Conservation (phyloP, 2,329 filamentous ascomycete species). For the Diaporthe sp. region DNA sequence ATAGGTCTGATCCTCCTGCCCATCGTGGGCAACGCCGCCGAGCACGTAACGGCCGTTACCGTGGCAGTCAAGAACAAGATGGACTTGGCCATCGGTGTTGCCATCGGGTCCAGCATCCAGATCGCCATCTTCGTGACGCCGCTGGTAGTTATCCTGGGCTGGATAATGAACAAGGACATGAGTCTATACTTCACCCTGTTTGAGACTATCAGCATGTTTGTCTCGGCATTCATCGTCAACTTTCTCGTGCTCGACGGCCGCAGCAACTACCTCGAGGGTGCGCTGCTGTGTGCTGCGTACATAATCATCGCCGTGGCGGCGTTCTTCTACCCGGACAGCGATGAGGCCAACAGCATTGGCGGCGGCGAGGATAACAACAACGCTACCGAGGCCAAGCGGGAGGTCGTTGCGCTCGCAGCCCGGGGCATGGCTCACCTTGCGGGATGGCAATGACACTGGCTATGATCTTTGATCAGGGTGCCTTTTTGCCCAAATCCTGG, state of each 20-base stretch:
- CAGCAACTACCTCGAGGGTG: constrained; percentile 89
- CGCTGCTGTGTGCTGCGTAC: constrained; percentile 76
- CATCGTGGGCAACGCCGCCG: constrained; percentile 81
- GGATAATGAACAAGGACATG: constrained; percentile 78
- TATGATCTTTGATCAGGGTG: neutral
- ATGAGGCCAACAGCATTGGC: constrained; percentile 57
- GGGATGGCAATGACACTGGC: constrained; percentile 13
- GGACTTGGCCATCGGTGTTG: constrained; percentile 81
- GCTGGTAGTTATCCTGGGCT: constrained; percentile 78
- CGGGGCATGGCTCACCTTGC: constrained; percentile 18
- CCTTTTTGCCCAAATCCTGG: neutral
- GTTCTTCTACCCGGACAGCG: constrained; percentile 73
- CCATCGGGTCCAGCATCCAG: constrained; percentile 79
- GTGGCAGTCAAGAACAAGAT: constrained; percentile 83
- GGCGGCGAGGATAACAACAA: constrained; percentile 26
- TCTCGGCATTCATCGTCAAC: constrained; percentile 88
- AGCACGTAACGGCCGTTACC: constrained; percentile 79
- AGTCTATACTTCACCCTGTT: constrained; percentile 89
- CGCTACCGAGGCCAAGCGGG: constrained; percentile 18
- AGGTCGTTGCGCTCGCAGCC: neutral
- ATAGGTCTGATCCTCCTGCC: constrained; percentile 81
- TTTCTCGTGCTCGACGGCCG: constrained; percentile 88
- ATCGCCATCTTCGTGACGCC: constrained; percentile 81
- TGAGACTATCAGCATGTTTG: constrained; percentile 89
- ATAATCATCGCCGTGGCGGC: constrained; percentile 77